Evolutionary conservation across 176 grass and related monocot species (phyloP), one percentile per base, ranked within the genome.

Genomic region (Lolium perenne): DNA sequence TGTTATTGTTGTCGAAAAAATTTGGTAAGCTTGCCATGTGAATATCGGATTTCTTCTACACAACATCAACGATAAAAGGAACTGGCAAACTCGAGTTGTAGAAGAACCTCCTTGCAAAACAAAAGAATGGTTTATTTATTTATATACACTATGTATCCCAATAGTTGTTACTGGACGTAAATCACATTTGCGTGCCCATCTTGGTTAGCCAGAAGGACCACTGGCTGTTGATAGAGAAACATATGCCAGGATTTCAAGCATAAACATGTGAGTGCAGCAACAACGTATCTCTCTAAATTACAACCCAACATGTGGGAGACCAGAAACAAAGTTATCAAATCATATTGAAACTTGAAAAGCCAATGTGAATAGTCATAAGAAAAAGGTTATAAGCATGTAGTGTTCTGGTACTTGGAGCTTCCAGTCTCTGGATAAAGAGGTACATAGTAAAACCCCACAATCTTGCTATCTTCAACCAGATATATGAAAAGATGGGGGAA

Each of bases 401-500:
- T 51, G 25, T 81, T 53, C 50, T 40, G 8, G 46, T 11, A 77
- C 61, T 48, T 85, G 61, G 70, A 38, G 57, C 83, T 47, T 76
- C 40, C 56, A 56, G 29, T 83, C 18, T 91, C 69, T 13, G 23
- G 77, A 79, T 54, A 47, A 21, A 71, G 72, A 60, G 72, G 41
- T 38, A 65, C 8, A 47, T 43, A 14, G 46, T 61, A 23, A 75
- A 81, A 81, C 84, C 87, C 87, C 90, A 56, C 89, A 58, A 94
- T 92, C 89, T 92, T 79, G 72, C 7, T 48, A 84, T 89, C 86
- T 86, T 51, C 38, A 13, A 77, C 38, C n/a, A 92, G 82, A 72
- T 82, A 4, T 43, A 87, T 78, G 55, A 77, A 86, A 91, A 91
- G 86, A 91, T 85, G 86, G 90, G 86, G 90, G 90, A 78, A 35